These are phyloP conservation scores for Aspergillus sp. DNA, from an alignment of 2,329 filamentous ascomycete genomes.

Conservation along the genomic window DNA sequence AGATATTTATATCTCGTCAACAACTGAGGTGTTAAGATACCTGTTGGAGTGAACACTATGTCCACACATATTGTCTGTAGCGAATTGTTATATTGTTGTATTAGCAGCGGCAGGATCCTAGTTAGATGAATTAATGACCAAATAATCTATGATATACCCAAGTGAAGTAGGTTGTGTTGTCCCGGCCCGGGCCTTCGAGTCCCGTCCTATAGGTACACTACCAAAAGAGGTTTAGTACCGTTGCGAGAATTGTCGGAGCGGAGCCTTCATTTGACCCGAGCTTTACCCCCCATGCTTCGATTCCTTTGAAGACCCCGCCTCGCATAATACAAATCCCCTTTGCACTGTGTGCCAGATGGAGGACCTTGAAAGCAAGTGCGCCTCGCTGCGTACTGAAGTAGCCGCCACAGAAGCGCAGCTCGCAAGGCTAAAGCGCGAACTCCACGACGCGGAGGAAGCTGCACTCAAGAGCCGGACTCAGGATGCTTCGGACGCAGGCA, in stretches of 20 bases:
- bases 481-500: not conserved
- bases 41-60: not conserved
- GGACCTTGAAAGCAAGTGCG: constrained; percentile 27
- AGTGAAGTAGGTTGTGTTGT: no score
- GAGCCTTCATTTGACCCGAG: not conserved
- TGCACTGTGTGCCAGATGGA: constrained; percentile 15
- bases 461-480: constrained; percentile 18
- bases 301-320: not conserved
- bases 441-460: constrained; percentile 31
- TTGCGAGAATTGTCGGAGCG: not conserved
- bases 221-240: constrained; percentile 4
- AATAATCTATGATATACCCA: no score
- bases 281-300: not conserved
- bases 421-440: constrained; percentile 35
- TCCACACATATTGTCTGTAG: not conserved
- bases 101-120: not conserved
- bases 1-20: no score
- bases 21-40: not conserved
- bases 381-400: constrained; percentile 38
- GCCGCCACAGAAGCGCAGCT: constrained; percentile 38
- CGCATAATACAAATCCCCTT: not conserved
- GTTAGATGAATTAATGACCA: not conserved
- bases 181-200: no score
- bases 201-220: not conserved
- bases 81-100: not conserved